Evolutionary conservation across 163 green algal species (phyloP), one percentile per base, ranked within the genome.

Genomic region (Prototheca wickerhamii): DNA sequence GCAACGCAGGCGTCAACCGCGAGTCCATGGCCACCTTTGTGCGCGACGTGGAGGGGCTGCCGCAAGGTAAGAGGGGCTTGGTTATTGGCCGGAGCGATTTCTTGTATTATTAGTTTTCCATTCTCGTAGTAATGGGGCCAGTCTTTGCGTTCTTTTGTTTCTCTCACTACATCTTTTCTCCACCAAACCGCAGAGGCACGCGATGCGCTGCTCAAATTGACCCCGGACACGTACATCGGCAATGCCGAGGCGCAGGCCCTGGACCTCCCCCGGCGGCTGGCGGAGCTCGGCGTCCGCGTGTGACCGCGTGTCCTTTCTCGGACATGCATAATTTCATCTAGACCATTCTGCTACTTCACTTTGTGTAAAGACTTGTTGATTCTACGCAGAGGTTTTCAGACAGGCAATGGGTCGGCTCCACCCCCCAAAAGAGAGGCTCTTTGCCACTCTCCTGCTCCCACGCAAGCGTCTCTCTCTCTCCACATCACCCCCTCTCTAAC

Each of bases 151-250:
- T 59, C 8, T 59, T 28, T 28, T 43, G 1, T 59, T 8, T 59
- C 8, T 12, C 7, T 23, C n/a, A n/a, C n/a, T n/a, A n/a, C n/a
- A n/a, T n/a, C n/a, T n/a, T n/a, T n/a, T n/a, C 23, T 15, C 32
- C 18, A n/a, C n/a, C n/a, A n/a, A n/a, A n/a, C n/a, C n/a, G 42
- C 40, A 44, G 67, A 75, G 2, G 80, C 77, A 26, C 80, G 82
- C 68, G 61, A 77, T 20, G 58, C 60, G 30, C 73, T 98, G 63
- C 75, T 79, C 61, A 25, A 77, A 49, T 49, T 97, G 31, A 95
- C 84, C 1, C 92, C 92, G 15, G 70, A 63, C 26, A 89, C 70
- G 17, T 98, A 98, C 74, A 80, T 93, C 26, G 92, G 92, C 67
- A 97, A 96, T 68, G 92, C 92, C 32, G 70, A 49, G n/a, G 51